Evolutionary conservation across 2,329 filamentous ascomycete genomes (phyloP).

Genomic region (Cordyceps javanica): DNA sequence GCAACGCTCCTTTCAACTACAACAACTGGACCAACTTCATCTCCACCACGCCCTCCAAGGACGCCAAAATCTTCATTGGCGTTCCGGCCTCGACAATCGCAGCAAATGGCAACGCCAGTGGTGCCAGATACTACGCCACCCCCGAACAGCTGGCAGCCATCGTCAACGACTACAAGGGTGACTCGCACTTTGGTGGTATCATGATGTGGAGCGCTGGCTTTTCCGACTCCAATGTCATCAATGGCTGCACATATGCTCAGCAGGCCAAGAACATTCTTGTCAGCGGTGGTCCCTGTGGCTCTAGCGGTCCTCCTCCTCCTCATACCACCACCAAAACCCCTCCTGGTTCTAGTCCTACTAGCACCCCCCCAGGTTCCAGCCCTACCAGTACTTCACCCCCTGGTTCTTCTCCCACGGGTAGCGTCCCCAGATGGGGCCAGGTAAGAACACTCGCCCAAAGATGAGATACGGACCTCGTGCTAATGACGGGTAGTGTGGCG

Average conservation of each 20-base stretch:
- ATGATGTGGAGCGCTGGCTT: constrained; percentile 39
- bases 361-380: not conserved
- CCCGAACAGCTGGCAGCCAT: constrained; percentile 26
- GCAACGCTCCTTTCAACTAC: constrained; percentile 18
- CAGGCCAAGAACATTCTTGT: constrained; percentile 30
- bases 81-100: constrained; percentile 26
- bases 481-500: constrained; percentile 8
- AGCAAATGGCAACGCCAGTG: constrained; percentile 27
- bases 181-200: constrained; percentile 28
- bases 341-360: not conserved
- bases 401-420: not conserved
- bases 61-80: constrained; percentile 25
- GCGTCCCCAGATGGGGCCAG: constrained; percentile 12
- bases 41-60: constrained; percentile 20
- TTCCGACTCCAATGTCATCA: constrained; percentile 27
- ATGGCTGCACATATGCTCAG: constrained; percentile 37
- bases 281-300: constrained; percentile 11
- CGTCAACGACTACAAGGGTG: constrained; percentile 22
- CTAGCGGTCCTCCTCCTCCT: constrained; percentile 5
- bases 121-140: constrained; percentile 29
- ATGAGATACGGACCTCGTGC: not conserved
- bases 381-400: constrained; percentile 6
- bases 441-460: not conserved
- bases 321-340: not conserved
- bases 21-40: constrained; percentile 23